Evolutionary conservation across 2,329 filamentous ascomycete species (phyloP).

Genomic region (Beauveria bassiana): DNA sequence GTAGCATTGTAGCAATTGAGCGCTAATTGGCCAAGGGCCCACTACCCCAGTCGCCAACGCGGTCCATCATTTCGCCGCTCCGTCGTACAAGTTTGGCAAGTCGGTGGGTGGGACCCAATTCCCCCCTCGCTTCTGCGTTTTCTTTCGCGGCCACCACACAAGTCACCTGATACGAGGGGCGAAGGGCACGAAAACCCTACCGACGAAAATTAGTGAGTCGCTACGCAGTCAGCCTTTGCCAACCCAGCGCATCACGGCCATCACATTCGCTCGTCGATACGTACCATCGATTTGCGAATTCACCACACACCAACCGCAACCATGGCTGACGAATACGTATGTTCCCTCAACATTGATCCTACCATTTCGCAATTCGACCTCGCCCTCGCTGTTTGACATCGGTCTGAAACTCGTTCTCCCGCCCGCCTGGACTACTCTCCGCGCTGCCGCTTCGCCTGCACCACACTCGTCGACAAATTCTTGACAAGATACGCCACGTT

Average conservation of each 20-base stretch:
- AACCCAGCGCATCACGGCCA: slow-evolving; percentile 23
- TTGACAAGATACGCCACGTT: not conserved
- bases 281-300: slow-evolving; percentile 36
- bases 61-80: not conserved
- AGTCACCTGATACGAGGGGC: slow-evolving; percentile 27
- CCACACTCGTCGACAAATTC: not conserved
- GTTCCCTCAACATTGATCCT: slow-evolving; percentile 29
- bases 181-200: slow-evolving; percentile 36
- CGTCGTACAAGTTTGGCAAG: not conserved
- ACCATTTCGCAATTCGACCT: not conserved
- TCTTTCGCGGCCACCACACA: not conserved
- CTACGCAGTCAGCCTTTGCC: slow-evolving; percentile 12
- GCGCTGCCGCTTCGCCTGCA: not conserved
- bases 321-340: slow-evolving; percentile 92
- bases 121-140: not conserved
- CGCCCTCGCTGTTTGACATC: not conserved
- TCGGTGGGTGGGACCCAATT: not conserved
- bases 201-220: slow-evolving; percentile 23
- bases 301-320: slow-evolving; percentile 38
- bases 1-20: not conserved
- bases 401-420: not conserved
- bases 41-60: not conserved
- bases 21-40: not conserved
- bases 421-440: not conserved
- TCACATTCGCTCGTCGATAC: slow-evolving; percentile 35